Percentiles rank a stretch among this genome's conserved stretches.
These are phyloP conservation scores for Massariosphaeria phaeospora DNA, from an alignment of 495 filamentous ascomycete species.

Conservation along the genomic window DNA sequence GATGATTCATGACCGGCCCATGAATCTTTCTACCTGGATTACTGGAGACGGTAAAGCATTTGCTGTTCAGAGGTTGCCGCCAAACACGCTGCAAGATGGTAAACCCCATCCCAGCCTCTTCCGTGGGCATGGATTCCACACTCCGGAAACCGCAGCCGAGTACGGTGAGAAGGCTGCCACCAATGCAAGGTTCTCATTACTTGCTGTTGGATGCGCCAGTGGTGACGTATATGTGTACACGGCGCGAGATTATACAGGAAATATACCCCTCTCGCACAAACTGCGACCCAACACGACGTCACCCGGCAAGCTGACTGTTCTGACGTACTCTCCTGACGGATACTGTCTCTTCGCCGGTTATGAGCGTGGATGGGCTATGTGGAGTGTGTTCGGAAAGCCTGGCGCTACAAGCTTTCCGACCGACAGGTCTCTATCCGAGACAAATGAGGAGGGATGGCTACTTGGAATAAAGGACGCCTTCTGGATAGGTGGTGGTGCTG, in stretches of 20 bases:
- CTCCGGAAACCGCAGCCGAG: constrained; percentile 54
- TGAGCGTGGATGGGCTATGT: constrained; percentile 87
- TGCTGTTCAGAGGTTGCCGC: constrained; percentile 70
- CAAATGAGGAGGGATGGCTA: constrained; percentile 75
- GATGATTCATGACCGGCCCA: constrained; percentile 94
- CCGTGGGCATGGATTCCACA: constrained; percentile 85
- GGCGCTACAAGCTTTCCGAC: constrained; percentile 73
- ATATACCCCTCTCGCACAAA: constrained; percentile 83
- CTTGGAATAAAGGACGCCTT: constrained; percentile 65
- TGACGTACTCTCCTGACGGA: constrained; percentile 91
- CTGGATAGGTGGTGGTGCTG: constrained; percentile 85
- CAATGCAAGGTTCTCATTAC: constrained; percentile 88
- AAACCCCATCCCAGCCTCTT: constrained; percentile 62
- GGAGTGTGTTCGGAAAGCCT: constrained; percentile 94
- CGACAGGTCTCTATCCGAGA: constrained; percentile 57
- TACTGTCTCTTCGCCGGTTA: constrained; percentile 95
- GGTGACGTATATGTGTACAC: constrained; percentile 82
- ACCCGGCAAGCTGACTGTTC: constrained; percentile 64
- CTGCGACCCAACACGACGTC: constrained; percentile 61
- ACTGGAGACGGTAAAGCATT: constrained; percentile 87
- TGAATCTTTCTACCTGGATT: constrained; percentile 94
- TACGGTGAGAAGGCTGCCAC: constrained; percentile 71
- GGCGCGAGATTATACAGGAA: constrained; percentile 86
- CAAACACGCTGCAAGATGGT: constrained; percentile 18
- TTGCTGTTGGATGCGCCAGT: constrained; percentile 79